These are phyloP conservation scores for Orbilia ellipsospora DNA, from an alignment of 2,329 filamentous ascomycete species.

Conservation along the genomic window DNA sequence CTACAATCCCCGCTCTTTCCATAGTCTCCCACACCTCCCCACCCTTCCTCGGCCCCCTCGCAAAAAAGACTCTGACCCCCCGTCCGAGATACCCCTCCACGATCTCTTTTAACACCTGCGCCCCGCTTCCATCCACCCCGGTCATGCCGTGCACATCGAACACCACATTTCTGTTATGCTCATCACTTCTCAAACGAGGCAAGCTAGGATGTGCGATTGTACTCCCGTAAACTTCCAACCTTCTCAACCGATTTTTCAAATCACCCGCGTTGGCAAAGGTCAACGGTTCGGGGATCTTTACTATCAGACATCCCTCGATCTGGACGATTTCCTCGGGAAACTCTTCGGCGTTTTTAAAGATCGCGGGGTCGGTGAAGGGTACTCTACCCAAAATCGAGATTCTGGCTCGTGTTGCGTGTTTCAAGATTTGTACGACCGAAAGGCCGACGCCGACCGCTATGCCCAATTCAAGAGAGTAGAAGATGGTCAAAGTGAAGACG, in stretches of 20 bases:
- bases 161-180: constrained; percentile 89
- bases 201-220: constrained; percentile 84
- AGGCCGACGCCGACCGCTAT: constrained; percentile 94
- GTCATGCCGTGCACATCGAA: constrained; percentile 99
- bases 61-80: constrained; percentile 76
- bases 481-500: constrained; percentile 91
- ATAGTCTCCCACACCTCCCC: constrained; percentile 76
- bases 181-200: constrained; percentile 77
- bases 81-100: constrained; percentile 81
- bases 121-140: constrained; percentile 89
- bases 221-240: constrained; percentile 92
- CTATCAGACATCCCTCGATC: constrained; percentile 84
- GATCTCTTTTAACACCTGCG: constrained; percentile 91
- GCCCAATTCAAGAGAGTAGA: constrained; percentile 92
- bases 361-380: constrained; percentile 74
- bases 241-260: constrained; percentile 81
- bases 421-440: constrained; percentile 87
- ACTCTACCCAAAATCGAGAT: constrained; percentile 96
- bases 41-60: constrained; percentile 46
- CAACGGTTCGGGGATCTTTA: constrained; percentile 96
- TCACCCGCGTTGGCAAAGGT: constrained; percentile 98
- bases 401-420: constrained; percentile 87
- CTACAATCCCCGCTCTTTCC: constrained; percentile 83
- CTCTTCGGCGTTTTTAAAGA: constrained; percentile 84
- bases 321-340: constrained; percentile 82